phyloP scores from a whole-genome alignment of 1,284 basidiomycete species.

The Abortiporus biennis region DNA sequence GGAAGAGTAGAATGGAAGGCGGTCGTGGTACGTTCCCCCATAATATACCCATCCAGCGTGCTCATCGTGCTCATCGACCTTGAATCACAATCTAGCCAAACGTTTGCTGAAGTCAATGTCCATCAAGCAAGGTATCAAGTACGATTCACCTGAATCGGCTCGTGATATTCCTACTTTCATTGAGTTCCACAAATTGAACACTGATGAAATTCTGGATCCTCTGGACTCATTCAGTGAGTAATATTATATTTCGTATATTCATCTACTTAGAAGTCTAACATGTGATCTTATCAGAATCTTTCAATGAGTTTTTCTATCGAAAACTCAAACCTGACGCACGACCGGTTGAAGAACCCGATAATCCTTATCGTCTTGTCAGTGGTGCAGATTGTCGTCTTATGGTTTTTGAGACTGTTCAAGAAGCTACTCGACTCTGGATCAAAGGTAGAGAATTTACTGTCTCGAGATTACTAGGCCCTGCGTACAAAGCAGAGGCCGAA shows the following conservation, averaged over 20 bases:
- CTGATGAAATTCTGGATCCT: slow-evolving; percentile 80
- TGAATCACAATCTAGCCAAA: slow-evolving; percentile 40
- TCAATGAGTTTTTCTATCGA: slow-evolving; percentile 89
- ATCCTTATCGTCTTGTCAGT: slow-evolving; percentile 77
- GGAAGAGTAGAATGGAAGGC: slow-evolving; percentile 87
- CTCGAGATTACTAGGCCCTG: slow-evolving; percentile 72
- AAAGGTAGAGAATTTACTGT: slow-evolving; percentile 94
- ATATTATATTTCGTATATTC: not conserved
- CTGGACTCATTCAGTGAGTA: slow-evolving; percentile 75
- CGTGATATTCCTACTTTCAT: slow-evolving; percentile 86
- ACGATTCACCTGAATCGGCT: slow-evolving; percentile 80
- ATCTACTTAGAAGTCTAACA: no score
- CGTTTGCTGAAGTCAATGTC: slow-evolving; percentile 84
- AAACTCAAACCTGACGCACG: slow-evolving; percentile 84
- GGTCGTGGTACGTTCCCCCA: slow-evolving; percentile 57
- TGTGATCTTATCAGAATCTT: slow-evolving; percentile 53
- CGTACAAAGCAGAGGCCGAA: slow-evolving; percentile 62
- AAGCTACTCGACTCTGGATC: slow-evolving; percentile 93
- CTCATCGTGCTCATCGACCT: not conserved
- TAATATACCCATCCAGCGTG: not conserved
- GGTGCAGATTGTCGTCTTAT: slow-evolving; percentile 94
- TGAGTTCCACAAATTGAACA: slow-evolving; percentile 83
- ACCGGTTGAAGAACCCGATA: slow-evolving; percentile 67
- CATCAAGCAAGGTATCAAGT: slow-evolving; percentile 94
- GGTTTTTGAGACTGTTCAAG: slow-evolving; percentile 81